A percentile compares a stretch with the other conserved stretches of the same genome.
Conservation (phyloP, 1,284 basidiomycete genomes). For the Heimioporus retisporus region DNA sequence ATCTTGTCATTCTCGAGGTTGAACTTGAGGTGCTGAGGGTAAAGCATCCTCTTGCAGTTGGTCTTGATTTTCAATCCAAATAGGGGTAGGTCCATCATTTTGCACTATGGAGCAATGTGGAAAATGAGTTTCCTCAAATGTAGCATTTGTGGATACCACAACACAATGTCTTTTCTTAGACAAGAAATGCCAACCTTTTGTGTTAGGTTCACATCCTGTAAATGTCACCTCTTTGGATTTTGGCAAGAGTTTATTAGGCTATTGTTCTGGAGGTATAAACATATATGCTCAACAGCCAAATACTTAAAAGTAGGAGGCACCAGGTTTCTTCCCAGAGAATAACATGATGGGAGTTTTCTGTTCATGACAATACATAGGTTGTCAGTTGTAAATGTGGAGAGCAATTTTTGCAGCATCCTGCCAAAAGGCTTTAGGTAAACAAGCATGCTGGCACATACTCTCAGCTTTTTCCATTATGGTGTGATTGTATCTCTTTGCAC, state of each 20-base stretch:
- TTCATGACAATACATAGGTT: too few relatives aligned
- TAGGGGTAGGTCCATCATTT: too few relatives aligned
- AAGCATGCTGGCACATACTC: too few relatives aligned
- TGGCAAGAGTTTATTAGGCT: neutral
- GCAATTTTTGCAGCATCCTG: too few relatives aligned
- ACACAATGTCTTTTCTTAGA: neutral
- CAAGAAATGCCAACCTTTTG: slow-evolving; percentile 3
- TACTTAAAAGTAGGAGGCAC: slow-evolving; percentile 1
- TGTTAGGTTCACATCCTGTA: neutral
- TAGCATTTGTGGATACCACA: neutral
- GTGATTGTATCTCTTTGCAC: too few relatives aligned
- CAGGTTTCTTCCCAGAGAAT: neutral
- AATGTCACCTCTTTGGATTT: slow-evolving; percentile 1
- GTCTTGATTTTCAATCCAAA: neutral
- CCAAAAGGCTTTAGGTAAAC: neutral
- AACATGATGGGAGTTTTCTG: neutral
- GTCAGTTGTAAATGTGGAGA: too few relatives aligned
- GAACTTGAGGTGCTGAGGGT: too few relatives aligned
- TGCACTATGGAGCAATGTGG: neutral
- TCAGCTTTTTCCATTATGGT: too few relatives aligned
- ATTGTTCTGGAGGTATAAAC: neutral
- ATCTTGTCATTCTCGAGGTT: too few relatives aligned
- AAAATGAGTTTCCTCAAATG: neutral
- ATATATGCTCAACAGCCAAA: slow-evolving; percentile 7
- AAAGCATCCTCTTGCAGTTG: neutral